These are phyloP conservation scores for Mycocalia duriaeana DNA, from an alignment of 1,284 basidiomycete genomes.

Conservation along the genomic window DNA sequence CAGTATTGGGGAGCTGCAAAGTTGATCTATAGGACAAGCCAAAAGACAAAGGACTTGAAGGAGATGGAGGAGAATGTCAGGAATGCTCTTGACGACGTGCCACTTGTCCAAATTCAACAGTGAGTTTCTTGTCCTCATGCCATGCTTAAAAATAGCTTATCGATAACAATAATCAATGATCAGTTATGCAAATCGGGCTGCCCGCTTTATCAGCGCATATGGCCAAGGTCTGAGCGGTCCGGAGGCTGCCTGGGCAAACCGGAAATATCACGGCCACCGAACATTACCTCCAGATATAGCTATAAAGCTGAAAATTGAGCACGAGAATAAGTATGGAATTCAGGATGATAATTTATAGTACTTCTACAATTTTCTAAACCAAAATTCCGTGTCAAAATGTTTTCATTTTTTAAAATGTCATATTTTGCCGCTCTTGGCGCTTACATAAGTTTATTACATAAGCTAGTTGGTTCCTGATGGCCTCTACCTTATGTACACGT, in stretches of 20 bases:
- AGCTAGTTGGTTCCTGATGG: too few species aligned
- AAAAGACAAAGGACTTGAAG: slow-evolving; percentile 12
- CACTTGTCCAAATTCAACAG: not conserved
- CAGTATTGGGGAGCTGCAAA: slow-evolving; percentile 23
- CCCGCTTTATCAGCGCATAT: not conserved
- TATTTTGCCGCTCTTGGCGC: not conserved
- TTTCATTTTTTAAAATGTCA: not conserved
- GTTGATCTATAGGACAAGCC: slow-evolving; percentile 11
- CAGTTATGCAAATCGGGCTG: not conserved
- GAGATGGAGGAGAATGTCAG: slow-evolving; percentile 17
- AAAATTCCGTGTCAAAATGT: not conserved
- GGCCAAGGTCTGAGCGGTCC: not conserved
- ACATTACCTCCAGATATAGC: not conserved
- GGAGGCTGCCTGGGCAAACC: not conserved
- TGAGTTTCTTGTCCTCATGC: not conserved
- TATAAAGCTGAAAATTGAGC: not conserved
- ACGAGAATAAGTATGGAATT: not conserved
- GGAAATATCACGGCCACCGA: not conserved
- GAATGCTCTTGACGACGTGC: not conserved
- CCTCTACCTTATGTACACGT: too few species aligned
- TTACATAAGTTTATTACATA: not conserved
- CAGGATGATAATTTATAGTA: not conserved
- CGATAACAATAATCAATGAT: not conserved
- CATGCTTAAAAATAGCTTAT: not conserved
- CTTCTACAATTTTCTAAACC: not conserved